Conservation (phyloP, 345 rosid genomes). For the Carallia pectinifolia region DNA sequence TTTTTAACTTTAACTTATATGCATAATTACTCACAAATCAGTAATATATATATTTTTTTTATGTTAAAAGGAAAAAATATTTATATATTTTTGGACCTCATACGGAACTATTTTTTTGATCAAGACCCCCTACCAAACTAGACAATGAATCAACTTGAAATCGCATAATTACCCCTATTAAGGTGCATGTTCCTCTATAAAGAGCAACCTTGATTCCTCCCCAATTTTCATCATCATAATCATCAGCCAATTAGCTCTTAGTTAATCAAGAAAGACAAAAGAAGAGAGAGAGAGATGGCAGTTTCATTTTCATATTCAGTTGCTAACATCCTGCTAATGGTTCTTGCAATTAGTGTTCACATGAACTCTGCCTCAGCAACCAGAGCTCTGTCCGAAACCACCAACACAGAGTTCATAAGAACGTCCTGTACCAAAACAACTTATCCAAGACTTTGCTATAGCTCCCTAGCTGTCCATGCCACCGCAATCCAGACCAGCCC, state of each 20-base stretch:
- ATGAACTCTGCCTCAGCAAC: conserved; percentile 27
- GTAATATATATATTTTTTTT: no score
- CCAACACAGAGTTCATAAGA: conserved; percentile 51
- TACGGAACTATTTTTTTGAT: no score
- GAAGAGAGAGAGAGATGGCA: conserved; percentile 18
- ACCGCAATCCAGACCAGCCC: conserved; percentile 64
- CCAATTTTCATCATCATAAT: conserved; percentile 20
- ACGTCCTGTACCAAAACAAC: conserved; percentile 57
- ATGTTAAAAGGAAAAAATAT: no score
- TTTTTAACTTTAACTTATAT: no score
- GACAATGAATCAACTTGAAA: neutral
- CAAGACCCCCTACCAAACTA: no score
- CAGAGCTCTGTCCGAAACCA: conserved; percentile 13
- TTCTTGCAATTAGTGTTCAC: conserved; percentile 18
- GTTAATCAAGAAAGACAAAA: neutral
- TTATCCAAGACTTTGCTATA: conserved; percentile 62
- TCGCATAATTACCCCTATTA: neutral
- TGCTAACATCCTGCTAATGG: conserved; percentile 11
- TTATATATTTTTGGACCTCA: no score
- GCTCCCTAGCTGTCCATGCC: conserved; percentile 55
- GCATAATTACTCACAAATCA: no score
- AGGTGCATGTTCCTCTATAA: conserved; percentile 18
- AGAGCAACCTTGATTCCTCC: neutral
- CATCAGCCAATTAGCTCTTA: conserved; percentile 5
- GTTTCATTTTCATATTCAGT: conserved; percentile 6